These are phyloP conservation scores for Aureobasidium sp. DNA, from an alignment of 2,329 filamentous ascomycete genomes.

Conservation along the genomic window DNA sequence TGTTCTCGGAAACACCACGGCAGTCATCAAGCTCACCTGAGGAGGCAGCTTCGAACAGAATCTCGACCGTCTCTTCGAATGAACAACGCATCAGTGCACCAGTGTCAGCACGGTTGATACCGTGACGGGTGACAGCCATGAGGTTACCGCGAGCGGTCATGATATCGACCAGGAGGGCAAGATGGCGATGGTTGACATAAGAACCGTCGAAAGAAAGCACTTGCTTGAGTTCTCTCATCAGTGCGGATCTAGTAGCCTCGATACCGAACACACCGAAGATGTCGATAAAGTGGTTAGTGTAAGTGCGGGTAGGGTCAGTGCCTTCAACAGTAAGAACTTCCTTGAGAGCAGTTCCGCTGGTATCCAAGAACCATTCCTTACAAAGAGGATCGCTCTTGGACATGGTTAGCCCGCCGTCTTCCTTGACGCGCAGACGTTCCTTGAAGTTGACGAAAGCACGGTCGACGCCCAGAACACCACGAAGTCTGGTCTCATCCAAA, in stretches of 20 bases:
- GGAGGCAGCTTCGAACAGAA: conserved; percentile 89
- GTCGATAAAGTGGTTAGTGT: conserved; percentile 93
- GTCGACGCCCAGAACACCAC: conserved; percentile 82
- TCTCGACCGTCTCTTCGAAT: conserved; percentile 98
- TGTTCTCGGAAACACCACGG: conserved; percentile 95
- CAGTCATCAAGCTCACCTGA: conserved; percentile 96
- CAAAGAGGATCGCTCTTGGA: conserved; percentile 68
- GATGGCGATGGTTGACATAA: conserved; percentile 97
- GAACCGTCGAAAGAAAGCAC: conserved; percentile 98
- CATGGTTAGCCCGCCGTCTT: conserved; percentile 66
- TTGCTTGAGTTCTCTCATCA: conserved; percentile 81
- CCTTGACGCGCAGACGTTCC: conserved; percentile 56
- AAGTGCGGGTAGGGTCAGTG: conserved; percentile 77
- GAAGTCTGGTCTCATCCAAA: conserved; percentile 81
- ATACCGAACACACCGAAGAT: conserved; percentile 93
- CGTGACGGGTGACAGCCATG: conserved; percentile 94
- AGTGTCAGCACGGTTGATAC: conserved; percentile 96
- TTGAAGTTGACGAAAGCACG: conserved; percentile 89
- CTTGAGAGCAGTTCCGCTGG: conserved; percentile 78
- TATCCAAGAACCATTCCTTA: conserved; percentile 94
- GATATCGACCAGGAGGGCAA: conserved; percentile 89
- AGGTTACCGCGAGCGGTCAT: conserved; percentile 95
- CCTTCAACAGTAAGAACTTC: conserved; percentile 80
- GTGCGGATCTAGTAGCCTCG: conserved; percentile 79
- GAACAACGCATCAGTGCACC: conserved; percentile 99